phyloP scores from a whole-genome alignment of 306 rosid genomes.

The Inga leiocalycina region DNA sequence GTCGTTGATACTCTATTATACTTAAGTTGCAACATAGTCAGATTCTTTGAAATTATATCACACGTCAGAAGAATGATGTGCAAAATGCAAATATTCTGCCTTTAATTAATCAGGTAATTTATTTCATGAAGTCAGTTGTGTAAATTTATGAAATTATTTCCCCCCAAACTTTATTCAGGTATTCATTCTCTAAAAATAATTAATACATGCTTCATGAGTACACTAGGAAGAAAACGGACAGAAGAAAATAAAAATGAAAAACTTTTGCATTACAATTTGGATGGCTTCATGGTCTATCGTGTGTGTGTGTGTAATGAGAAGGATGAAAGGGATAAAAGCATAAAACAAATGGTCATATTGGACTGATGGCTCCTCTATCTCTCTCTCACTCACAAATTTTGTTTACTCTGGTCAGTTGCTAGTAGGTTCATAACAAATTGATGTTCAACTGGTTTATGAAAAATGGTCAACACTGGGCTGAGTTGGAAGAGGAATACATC shows the following conservation, averaged over 20 bases:
- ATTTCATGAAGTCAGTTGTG: not conserved
- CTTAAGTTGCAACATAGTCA: not conserved
- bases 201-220: not conserved
- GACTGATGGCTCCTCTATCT: not conserved
- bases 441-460: not conserved
- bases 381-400: not conserved
- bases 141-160: not conserved
- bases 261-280: not conserved
- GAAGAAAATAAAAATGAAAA: not conserved
- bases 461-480: not conserved
- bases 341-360: not conserved
- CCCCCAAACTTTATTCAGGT: not conserved
- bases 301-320: not conserved
- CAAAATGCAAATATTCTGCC: not conserved
- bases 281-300: not conserved
- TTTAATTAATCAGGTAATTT: not conserved
- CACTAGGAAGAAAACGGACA: not conserved
- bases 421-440: not conserved
- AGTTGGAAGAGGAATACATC: not conserved
- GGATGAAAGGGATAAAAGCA: not conserved
- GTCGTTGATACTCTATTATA: not conserved
- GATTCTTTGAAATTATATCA: not conserved
- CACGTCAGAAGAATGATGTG: not conserved
- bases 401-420: not conserved
- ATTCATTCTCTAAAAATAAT: not conserved